These are phyloP conservation scores for Trichoderma atroviride DNA, from an alignment of 2,329 filamentous ascomycete genomes.

Conservation along the genomic window DNA sequence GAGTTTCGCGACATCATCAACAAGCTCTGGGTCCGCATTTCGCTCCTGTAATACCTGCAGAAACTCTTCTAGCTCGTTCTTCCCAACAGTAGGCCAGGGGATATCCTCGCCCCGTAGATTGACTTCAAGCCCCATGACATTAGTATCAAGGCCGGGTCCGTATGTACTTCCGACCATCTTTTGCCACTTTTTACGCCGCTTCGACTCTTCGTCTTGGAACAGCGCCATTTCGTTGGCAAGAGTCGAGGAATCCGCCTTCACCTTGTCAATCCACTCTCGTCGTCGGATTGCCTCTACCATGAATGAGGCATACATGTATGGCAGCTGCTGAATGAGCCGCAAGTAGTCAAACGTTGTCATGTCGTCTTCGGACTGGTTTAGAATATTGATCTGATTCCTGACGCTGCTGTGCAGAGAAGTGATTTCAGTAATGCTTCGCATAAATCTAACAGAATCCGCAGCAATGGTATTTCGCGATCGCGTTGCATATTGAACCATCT, in stretches of 20 bases:
- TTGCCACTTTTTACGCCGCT: conserved; percentile 86
- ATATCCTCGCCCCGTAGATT: conserved; percentile 79
- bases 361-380: conserved; percentile 75
- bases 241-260: conserved; percentile 82
- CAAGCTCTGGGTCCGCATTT: conserved; percentile 65
- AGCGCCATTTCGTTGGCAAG: conserved; percentile 90
- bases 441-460: conserved; percentile 67
- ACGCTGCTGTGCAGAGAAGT: conserved; percentile 74
- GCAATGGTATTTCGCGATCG: conserved; percentile 70
- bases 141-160: conserved; percentile 67
- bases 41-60: conserved; percentile 66
- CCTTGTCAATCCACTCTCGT: conserved; percentile 88
- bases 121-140: conserved; percentile 77
- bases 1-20: conserved; percentile 74
- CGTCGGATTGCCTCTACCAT: conserved; percentile 83
- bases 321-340: conserved; percentile 77
- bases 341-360: conserved; percentile 80
- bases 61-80: conserved; percentile 77
- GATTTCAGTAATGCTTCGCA: conserved; percentile 80
- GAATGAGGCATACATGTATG: conserved; percentile 87
- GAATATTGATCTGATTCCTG: conserved; percentile 69
- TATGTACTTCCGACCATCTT: conserved; percentile 79
- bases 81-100: conserved; percentile 75
- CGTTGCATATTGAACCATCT: conserved; percentile 60
- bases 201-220: conserved; percentile 90